Evolutionary conservation across 108 stramenopile genomes (phyloP), one percentile per base, ranked within the genome.

Genomic region (Discostella pseudostelligera): DNA sequence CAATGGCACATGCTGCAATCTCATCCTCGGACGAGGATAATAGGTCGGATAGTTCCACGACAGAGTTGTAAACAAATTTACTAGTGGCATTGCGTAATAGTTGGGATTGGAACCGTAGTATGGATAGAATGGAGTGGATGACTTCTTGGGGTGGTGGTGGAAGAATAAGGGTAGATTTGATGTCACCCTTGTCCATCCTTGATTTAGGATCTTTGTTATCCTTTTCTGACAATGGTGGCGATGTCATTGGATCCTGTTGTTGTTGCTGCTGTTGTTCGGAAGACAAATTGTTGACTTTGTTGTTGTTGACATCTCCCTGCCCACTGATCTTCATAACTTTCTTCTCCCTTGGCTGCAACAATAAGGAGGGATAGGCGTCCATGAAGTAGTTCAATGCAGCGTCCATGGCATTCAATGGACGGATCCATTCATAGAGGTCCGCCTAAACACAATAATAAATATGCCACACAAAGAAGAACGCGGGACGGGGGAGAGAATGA

Each of bases 361-460:
- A 59, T 9, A 88, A 53, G 2, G 78, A 58, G 13, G 87, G 86
- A 62, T 88, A 71, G 16, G 78, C 64, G n/a, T 85, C 65, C 43
- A 92, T 69, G 57, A 76, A 79, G 51, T 83, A 78, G 3, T 62
- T 62, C 7, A 89, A 50, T 20, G 74, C 85, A 1, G 88, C 87
- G 63, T 93, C 91, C 39, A 93, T 88, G 29, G 72, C 83, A 59
- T 93, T 87, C 67, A 93, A 65, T 35, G 85, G 84, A 8, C 73
- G 60, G 32, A 89, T 85, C 91, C 91, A 93, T 74, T 89, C 88
- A 51, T 87, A 83, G 39, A 93, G 79, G 59, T 93, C 91, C 12
- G 87, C 85, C 91, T 92, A 26, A 13, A 12, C n/a, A n/a, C n/a
- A n/a, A n/a, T n/a, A n/a, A n/a, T n/a, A n/a, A n/a, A n/a, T n/a